Conservation (phyloP, 2,329 filamentous ascomycete species). For the Epichloe brachyelytri region DNA sequence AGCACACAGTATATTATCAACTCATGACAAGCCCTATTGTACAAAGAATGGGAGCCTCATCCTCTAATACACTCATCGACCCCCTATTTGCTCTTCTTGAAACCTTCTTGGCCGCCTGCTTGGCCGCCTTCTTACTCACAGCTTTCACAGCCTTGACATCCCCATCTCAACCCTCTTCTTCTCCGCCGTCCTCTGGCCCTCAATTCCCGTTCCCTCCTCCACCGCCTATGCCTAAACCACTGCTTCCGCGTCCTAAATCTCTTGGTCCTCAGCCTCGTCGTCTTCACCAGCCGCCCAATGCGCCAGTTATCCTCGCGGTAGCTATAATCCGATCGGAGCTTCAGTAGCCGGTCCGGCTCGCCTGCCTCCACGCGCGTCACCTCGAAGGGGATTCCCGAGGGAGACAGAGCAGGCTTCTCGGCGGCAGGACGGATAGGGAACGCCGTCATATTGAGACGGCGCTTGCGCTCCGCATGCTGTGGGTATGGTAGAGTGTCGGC, state of each 20-base stretch:
- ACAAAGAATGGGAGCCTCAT: neutral
- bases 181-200: conserved; percentile 27
- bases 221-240: conserved; percentile 31
- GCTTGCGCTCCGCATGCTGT: conserved; percentile 56
- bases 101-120: conserved; percentile 23
- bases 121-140: conserved; percentile 22
- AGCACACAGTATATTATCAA: no score
- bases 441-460: conserved; percentile 62
- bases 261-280: conserved; percentile 36
- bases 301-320: conserved; percentile 49
- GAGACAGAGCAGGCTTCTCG: conserved; percentile 27
- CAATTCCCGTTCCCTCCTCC: conserved; percentile 29
- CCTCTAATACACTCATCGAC: neutral
- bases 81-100: conserved; percentile 21
- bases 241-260: conserved; percentile 38
- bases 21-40: no score
- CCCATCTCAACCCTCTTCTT: conserved; percentile 19
- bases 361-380: conserved; percentile 28
- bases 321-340: conserved; percentile 39
- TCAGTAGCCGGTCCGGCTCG: conserved; percentile 34
- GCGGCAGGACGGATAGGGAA: conserved; percentile 28
- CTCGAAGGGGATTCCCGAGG: conserved; percentile 38
- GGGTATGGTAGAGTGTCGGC: conserved; percentile 68
- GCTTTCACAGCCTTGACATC: conserved; percentile 19
- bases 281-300: conserved; percentile 40